A percentile compares a stretch with the other conserved stretches of the same genome.
Evolutionary conservation across 306 rosid species (phyloP).

Genomic region (Cicer pinnatifidum): DNA sequence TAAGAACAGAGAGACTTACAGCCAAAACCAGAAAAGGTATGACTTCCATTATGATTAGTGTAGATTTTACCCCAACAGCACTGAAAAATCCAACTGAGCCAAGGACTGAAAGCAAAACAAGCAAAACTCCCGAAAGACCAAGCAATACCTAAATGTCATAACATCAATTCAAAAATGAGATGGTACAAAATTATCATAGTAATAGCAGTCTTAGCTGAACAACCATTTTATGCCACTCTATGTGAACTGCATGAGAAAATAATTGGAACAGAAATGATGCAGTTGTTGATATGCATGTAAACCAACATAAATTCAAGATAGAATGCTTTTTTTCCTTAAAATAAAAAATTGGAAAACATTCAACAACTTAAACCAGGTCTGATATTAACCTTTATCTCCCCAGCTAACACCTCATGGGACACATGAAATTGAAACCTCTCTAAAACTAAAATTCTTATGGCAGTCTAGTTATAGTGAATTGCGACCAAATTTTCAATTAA

Average conservation of each 20-base stretch:
- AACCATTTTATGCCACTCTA: conserved; percentile 12
- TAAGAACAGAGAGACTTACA: conserved; percentile 61
- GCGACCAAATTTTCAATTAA: background rate
- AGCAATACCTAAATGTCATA: conserved; percentile 69
- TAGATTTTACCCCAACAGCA: conserved; percentile 88
- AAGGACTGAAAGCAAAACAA: conserved; percentile 91
- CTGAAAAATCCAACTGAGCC: conserved; percentile 96
- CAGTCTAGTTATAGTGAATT: background rate
- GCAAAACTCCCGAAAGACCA: conserved; percentile 88
- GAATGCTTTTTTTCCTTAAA: too few species aligned
- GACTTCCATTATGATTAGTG: conserved; percentile 97
- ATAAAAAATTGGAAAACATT: too few species aligned
- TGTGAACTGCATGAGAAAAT: conserved; percentile 10
- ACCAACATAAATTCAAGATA: too few species aligned
- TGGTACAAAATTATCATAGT: conserved; percentile 22
- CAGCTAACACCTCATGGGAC: too few species aligned
- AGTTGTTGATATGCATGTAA: conserved; percentile 2
- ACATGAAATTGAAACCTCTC: too few species aligned
- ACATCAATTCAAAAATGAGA: conserved; percentile 38
- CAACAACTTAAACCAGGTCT: too few species aligned
- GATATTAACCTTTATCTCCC: too few species aligned
- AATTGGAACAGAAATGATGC: conserved; percentile 14
- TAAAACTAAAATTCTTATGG: too few species aligned
- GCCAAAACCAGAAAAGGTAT: conserved; percentile 95
- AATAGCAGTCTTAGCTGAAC: conserved; percentile 15